A percentile compares a stretch with the other conserved stretches of the same genome.
These are phyloP conservation scores for Santalum album DNA, from an alignment of 164 flowering plant species.

Conservation along the genomic window DNA sequence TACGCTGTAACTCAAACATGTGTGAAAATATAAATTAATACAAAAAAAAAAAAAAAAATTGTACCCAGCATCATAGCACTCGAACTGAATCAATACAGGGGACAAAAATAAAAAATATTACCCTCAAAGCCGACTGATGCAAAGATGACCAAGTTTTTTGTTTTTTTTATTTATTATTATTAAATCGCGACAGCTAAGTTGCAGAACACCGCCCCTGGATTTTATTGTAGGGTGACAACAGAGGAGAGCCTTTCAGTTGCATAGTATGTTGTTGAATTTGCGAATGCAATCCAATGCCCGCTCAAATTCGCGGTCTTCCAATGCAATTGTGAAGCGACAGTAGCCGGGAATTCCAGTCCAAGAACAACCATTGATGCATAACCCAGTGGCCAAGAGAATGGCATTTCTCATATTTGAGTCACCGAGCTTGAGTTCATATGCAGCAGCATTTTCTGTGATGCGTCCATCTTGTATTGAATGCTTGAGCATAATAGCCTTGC, in stretches of 20 bases:
- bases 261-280: constrained; percentile 34
- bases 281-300: constrained; percentile 62
- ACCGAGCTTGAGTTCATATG: constrained; percentile 34
- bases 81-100: no score
- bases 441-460: background rate
- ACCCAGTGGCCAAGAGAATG: constrained; percentile 55
- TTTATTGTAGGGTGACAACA: background rate
- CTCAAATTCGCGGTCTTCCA: constrained; percentile 70
- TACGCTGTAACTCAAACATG: no score
- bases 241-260: constrained; percentile 12
- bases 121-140: no score
- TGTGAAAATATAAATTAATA: no score
- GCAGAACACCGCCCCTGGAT: background rate
- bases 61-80: no score
- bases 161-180: no score
- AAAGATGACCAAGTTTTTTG: no score
- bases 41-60: no score
- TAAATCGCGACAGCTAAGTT: no score
- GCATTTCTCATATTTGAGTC: constrained; percentile 74
- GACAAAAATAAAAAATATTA: no score
- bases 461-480: constrained; percentile 8
- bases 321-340: constrained; percentile 76
- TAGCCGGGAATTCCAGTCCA: constrained; percentile 92
- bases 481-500: constrained; percentile 39
- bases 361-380: constrained; percentile 76